Conservation (phyloP, 768 basidiomycete species). For the Royoungia palumana region DNA sequence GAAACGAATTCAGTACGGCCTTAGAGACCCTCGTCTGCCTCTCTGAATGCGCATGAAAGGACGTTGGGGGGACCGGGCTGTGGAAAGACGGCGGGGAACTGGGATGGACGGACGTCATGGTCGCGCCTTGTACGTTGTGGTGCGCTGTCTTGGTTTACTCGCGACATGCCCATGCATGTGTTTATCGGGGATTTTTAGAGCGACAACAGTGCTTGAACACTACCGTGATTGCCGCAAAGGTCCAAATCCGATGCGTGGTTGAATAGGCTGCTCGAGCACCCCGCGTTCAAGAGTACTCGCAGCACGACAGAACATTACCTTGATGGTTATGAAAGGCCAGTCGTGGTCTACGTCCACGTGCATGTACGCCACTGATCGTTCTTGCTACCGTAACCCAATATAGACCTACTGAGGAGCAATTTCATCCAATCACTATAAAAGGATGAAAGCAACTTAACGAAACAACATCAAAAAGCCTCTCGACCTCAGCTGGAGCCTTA, state of each 20-base stretch:
- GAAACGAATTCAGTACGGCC: constrained; percentile 51
- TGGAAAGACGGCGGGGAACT: constrained; percentile 59
- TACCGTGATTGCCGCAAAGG: constrained; percentile 58
- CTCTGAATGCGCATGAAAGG: constrained; percentile 48
- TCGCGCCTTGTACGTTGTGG: constrained; percentile 58
- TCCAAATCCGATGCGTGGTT: constrained; percentile 52
- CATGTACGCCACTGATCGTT: too few species aligned
- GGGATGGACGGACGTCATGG: constrained; percentile 65
- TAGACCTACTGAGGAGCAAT: too few species aligned
- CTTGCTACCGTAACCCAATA: too few species aligned
- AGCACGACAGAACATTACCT: constrained; percentile 65
- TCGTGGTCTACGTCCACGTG: too few species aligned
- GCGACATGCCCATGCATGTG: neutral
- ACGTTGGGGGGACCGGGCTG: constrained; percentile 51
- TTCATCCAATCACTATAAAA: too few species aligned
- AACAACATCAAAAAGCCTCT: too few species aligned
- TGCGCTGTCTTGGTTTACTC: too few species aligned
- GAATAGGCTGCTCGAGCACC: constrained; percentile 52
- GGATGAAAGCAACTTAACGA: too few species aligned
- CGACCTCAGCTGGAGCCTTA: too few species aligned
- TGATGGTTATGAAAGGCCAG: constrained; percentile 68
- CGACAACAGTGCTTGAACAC: constrained; percentile 58
- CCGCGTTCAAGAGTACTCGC: constrained; percentile 63
- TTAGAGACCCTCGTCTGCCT: constrained; percentile 50
- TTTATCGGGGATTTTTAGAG: constrained; percentile 62